Percentiles rank a stretch among this genome's conserved stretches.
Conservation (phyloP, 2,329 filamentous ascomycete species). For the Hymenoscyphus albidus region DNA sequence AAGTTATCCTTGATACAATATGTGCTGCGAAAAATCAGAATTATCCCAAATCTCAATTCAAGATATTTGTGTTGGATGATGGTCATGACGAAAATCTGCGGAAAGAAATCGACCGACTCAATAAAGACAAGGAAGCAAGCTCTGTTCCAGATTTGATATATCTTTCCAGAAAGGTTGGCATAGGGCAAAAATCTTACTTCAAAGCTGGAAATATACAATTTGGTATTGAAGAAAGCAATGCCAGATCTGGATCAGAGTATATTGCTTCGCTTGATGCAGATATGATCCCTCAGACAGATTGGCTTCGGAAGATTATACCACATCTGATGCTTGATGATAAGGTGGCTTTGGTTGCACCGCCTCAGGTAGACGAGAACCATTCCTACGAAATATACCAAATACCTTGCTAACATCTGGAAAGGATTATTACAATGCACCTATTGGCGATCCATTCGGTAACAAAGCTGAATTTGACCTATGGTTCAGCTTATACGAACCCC, state of each 20-base stretch:
- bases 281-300: not conserved
- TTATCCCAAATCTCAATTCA: not conserved
- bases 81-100: not conserved
- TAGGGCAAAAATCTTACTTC: not conserved
- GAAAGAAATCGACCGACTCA: not conserved
- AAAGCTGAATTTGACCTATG: not conserved
- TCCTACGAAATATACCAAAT: not conserved
- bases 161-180: not conserved
- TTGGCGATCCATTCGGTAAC: not conserved
- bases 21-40: not conserved
- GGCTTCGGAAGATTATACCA: not conserved
- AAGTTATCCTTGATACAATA: not conserved
- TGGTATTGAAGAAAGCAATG: not conserved
- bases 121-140: not conserved
- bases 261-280: not conserved
- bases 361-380: not conserved
- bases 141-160: not conserved
- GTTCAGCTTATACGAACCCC: not conserved
- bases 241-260: not conserved
- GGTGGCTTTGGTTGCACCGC: not conserved
- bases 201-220: not conserved
- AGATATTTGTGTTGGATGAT: not conserved
- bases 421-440: not conserved
- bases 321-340: not conserved
- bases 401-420: not conserved